These are phyloP conservation scores for Lactarius quietus DNA, from an alignment of 768 basidiomycete genomes.

Conservation along the genomic window DNA sequence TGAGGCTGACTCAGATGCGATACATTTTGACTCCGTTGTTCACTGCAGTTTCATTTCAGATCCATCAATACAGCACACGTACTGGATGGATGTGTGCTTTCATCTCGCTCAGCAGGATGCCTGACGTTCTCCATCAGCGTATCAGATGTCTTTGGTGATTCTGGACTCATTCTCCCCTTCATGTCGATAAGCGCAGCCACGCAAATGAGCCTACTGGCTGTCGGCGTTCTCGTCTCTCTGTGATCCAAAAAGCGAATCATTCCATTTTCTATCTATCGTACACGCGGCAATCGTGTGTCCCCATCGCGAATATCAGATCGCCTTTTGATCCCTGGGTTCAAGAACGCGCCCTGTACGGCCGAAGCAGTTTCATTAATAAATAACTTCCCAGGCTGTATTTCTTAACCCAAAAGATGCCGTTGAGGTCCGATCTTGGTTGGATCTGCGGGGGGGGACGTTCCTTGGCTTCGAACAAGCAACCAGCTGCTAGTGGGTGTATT, in stretches of 20 bases:
- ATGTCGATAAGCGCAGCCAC: constrained; percentile 8
- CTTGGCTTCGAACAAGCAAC: background rate
- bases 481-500: background rate
- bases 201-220: background rate
- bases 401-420: constrained; percentile 9
- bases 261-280: constrained; percentile 24
- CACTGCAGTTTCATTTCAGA: constrained; percentile 1
- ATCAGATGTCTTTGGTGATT: constrained; percentile 16
- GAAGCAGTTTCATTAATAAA: constrained; percentile 6
- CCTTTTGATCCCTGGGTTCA: constrained; percentile 1
- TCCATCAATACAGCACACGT: background rate
- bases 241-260: constrained; percentile 3
- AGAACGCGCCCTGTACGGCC: background rate
- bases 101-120: background rate
- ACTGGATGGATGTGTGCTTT: constrained; percentile 6
- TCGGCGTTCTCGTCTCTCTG: constrained; percentile 4
- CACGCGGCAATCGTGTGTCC: constrained; percentile 16
- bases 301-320: constrained; percentile 20
- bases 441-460: background rate
- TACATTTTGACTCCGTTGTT: background rate
- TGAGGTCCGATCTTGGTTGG: constrained; percentile 14
- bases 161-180: constrained; percentile 8
- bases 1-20: background rate
- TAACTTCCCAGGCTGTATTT: background rate
- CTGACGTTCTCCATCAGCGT: background rate